Percentiles rank a stretch among this genome's conserved stretches.
phyloP scores from a whole-genome alignment of 148 eudicot species.

The Gaultheria prostrata region DNA sequence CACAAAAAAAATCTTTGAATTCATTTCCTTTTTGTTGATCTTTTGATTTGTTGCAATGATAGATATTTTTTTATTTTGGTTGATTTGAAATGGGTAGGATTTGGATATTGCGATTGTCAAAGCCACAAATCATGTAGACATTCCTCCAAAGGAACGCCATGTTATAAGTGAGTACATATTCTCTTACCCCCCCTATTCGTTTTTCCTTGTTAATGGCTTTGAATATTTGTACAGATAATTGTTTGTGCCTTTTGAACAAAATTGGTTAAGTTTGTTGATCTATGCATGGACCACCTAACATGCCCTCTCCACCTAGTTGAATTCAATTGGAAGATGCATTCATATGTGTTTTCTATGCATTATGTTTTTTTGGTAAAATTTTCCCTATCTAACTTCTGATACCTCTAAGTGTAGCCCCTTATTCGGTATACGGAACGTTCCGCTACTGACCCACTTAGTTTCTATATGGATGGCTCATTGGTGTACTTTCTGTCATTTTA shows the following conservation, averaged over 20 bases:
- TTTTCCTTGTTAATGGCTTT: not conserved
- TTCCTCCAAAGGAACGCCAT: slow-evolving; percentile 93
- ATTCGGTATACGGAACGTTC: no score
- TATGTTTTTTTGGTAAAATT: not conserved
- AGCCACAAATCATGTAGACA: slow-evolving; percentile 90
- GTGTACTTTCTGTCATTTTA: not conserved
- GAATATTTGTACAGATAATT: not conserved
- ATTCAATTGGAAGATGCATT: slow-evolving; percentile 5
- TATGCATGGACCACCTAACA: not conserved
- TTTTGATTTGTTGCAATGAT: not conserved
- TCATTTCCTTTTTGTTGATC: not conserved
- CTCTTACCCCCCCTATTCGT: not conserved
- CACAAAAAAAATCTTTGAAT: not conserved
- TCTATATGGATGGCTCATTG: not conserved
- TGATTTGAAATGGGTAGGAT: slow-evolving; percentile 40
- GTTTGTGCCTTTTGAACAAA: not conserved
- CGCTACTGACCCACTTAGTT: no score
- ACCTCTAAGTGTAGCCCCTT: no score
- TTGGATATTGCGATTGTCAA: slow-evolving; percentile 95
- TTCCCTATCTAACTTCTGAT: not conserved
- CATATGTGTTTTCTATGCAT: not conserved
- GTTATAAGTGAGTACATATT: slow-evolving; percentile 61
- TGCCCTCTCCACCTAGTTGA: not conserved
- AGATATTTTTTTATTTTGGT: slow-evolving; percentile 7
- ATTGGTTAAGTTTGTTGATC: not conserved